phyloP scores from a whole-genome alignment of 1,284 basidiomycete genomes.

The Tausonia pullulans region DNA sequence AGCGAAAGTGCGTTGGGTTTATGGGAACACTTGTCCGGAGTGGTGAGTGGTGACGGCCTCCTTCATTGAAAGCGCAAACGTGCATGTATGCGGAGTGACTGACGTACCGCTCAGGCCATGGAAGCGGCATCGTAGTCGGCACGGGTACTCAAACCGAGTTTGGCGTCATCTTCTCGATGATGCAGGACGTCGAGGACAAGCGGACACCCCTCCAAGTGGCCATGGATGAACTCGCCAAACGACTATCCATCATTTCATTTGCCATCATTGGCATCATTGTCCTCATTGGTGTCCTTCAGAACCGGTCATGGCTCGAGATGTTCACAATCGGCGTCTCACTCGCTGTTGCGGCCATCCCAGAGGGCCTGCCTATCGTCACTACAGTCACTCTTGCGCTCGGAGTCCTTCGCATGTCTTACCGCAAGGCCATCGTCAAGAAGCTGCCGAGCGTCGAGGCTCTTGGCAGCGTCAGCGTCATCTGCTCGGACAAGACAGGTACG shows the following conservation, averaged over 20 bases:
- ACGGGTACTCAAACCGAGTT: constrained; percentile 87
- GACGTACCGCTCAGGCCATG: constrained; percentile 48
- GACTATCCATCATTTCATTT: constrained; percentile 80
- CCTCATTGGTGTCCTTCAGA: constrained; percentile 76
- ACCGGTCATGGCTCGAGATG: constrained; percentile 91
- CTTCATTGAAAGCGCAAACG: not conserved
- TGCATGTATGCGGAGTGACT: not conserved
- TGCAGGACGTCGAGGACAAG: constrained; percentile 92
- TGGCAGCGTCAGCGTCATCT: constrained; percentile 89
- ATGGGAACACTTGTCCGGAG: constrained; percentile 96
- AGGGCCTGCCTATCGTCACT: constrained; percentile 92
- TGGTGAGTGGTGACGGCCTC: constrained; percentile 41
- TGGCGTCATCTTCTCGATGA: constrained; percentile 93
- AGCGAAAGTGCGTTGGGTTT: constrained; percentile 79
- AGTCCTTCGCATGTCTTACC: constrained; percentile 83
- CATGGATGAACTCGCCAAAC: constrained; percentile 95
- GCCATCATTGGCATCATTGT: constrained; percentile 87
- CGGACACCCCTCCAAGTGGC: constrained; percentile 84
- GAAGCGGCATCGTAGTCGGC: constrained; percentile 77
- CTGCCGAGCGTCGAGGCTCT: constrained; percentile 88
- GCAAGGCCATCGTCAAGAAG: constrained; percentile 95
- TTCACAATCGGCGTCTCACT: constrained; percentile 97
- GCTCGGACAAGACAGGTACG: constrained; percentile 86
- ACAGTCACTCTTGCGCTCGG: constrained; percentile 93
- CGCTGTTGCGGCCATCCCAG: constrained; percentile 93